Base-by-base conservation (phyloP, 257 asterid species). In the Echites panduratus region DNA sequence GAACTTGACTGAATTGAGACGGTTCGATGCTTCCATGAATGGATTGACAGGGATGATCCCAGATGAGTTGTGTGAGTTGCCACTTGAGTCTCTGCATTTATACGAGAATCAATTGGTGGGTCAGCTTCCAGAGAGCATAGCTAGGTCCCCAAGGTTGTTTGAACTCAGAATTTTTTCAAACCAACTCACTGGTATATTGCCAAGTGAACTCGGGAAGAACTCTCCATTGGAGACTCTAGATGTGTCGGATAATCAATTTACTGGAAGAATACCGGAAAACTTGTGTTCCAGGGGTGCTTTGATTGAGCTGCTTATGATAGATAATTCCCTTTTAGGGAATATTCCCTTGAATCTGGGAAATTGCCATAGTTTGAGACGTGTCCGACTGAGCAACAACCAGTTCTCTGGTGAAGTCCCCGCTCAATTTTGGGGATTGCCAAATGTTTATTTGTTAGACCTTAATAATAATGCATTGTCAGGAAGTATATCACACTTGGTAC, bases 381-480 rank as follows among this genome's bases (percentile, higher is more conserved):
- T 93, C 27, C 78, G 98, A 49, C 35, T 93, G 71, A 67, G 74
- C 45, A 70, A 48, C 2, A 93, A 93, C 81, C 69, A 47, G 70
- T 80, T 90, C 16, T 70, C 68, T 0, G 98, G 96, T 3, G 89
- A 80, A 59, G 76, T 93, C 67, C 97, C 97, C 5, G 81, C 81
- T 2, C 77, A 71, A 66, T 75, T 93, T 26, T 89, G 97, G 96
- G 90, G 96, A 3, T 79, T 93, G 77, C 97, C 98, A 0, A 75
- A 72, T 14, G 88, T 85, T 53, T 89, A 81, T 82, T 80, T 90
- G 76, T 83, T 93, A n/a, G 95, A 93, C 11, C 84, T 93, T 22
- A 11, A 47, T 20, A 79, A 57, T 61, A 93, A 93, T 78, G 64
- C 53, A 13, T 72, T 90, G 19, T 85, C 96, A 0, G 98, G 98